A percentile compares a stretch with the other conserved stretches of the same genome.
phyloP scores from a whole-genome alignment of 2,329 filamentous ascomycete species.

The Trichoderma citrinoviride region DNA sequence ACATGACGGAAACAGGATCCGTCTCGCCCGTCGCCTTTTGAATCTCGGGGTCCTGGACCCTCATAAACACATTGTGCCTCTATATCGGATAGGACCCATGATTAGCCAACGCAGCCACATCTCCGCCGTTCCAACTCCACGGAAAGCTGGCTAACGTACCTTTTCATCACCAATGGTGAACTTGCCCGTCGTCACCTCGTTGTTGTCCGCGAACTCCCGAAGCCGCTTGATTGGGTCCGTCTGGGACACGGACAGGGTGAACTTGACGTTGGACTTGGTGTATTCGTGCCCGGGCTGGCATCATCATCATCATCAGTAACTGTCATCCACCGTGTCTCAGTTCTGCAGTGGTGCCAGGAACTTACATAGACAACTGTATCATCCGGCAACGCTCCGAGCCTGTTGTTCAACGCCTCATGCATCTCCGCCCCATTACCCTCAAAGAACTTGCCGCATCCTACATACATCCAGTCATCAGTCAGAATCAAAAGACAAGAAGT shows the following conservation, averaged over 20 bases:
- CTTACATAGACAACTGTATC: constrained; percentile 88
- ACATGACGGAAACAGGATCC: constrained; percentile 81
- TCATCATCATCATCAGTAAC: neutral
- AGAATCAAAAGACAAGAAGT: too few species aligned
- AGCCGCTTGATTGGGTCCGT: constrained; percentile 75
- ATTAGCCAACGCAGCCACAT: neutral
- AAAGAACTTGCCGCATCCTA: constrained; percentile 90
- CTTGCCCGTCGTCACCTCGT: constrained; percentile 87
- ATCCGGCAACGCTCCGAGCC: constrained; percentile 74
- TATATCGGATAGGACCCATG: constrained; percentile 34
- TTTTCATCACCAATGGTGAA: constrained; percentile 98
- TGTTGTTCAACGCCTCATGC: constrained; percentile 88
- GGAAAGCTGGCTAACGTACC: constrained; percentile 53
- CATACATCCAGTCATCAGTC: constrained; percentile 33
- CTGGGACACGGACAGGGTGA: constrained; percentile 72
- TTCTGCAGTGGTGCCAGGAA: constrained; percentile 24
- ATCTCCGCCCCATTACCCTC: constrained; percentile 88
- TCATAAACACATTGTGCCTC: constrained; percentile 97
- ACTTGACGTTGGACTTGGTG: constrained; percentile 94
- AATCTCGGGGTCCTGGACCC: constrained; percentile 77
- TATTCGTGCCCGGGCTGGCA: constrained; percentile 89
- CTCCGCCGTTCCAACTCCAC: neutral
- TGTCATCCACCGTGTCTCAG: neutral
- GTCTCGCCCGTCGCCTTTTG: constrained; percentile 81
- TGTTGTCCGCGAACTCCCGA: constrained; percentile 70